Evolutionary conservation across 371 early-diverging fungal species (phyloP), one percentile per base, ranked within the genome.

Genomic region (Mucor mucedo): DNA sequence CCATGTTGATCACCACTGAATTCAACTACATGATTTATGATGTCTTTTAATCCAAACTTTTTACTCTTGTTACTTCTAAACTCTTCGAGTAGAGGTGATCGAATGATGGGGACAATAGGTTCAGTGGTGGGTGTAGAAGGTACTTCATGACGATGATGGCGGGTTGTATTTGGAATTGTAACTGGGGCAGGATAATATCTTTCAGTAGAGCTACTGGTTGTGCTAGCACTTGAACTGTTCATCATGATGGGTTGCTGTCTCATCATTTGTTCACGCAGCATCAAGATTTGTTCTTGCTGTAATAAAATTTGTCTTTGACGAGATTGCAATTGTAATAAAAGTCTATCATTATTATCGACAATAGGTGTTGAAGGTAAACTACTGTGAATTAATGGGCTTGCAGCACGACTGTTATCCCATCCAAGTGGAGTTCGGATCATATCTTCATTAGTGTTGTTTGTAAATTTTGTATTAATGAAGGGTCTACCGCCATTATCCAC

Each of bases 1-100:
- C 99, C 99, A 65, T 99, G 99, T 75, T 99, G 99, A 79, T 99
- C 99, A 52, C 97, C 95, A 66, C 96, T 94, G 64, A 99, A 98
- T 70, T 98, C 98, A 9, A 96, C 97, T 48, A 97, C 91, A 71
- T 91, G 87, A 42, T 95, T 91, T 29, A 86, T 84, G 80, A 98
- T 95, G 69, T 98, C 99, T n/a, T 32, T 21, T 50, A 98, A 84
- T 72, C 95, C 96, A 70, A 91, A 96, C 75, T 95, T 96, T 70
- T 89, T 92, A 72, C 84, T 92, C 85, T 96, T 96, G 85, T 93
- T 95, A 74, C 85, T 92, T 55, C 97, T 80, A 73, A 98, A 98
- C 61, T 96, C 98, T 62, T 98, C 97, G 54, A 97, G 73, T 40
- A 95, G 64, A 4, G 89, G 83, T 64, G 94, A 93, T 45, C 98